Percentiles rank a stretch among this genome's conserved stretches.
Conservation (phyloP, 768 basidiomycete species). For the Rickenella mellea region DNA sequence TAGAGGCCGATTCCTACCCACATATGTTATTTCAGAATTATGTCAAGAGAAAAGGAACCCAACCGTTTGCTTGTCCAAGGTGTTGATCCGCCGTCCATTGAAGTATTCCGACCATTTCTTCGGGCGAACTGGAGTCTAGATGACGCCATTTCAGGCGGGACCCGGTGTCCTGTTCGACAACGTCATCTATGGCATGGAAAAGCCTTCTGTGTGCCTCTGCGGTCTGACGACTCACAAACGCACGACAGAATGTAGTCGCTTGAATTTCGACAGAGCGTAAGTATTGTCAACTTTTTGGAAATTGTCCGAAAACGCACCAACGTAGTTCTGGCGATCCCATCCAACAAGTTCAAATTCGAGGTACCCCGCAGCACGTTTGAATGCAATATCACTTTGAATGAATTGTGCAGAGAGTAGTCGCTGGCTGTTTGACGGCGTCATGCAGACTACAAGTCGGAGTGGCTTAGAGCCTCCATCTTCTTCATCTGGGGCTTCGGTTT, state of each 20-base stretch:
- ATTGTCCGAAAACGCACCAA: conserved; percentile 10
- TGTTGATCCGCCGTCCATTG: conserved; percentile 11
- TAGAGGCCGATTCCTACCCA: conserved; percentile 13
- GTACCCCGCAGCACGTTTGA: conserved; percentile 18
- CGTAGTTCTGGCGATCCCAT: conserved; percentile 10
- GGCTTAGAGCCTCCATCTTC: background rate
- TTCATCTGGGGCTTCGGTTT: conserved; percentile 5
- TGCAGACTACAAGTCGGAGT: conserved; percentile 17
- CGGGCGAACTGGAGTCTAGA: conserved; percentile 8
- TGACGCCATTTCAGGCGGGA: conserved; percentile 12
- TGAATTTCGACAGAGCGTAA: background rate
- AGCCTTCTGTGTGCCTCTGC: conserved; percentile 13
- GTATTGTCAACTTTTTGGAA: background rate
- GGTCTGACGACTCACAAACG: conserved; percentile 12
- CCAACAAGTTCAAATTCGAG: conserved; percentile 19
- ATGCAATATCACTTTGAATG: conserved; percentile 20
- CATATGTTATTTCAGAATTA: background rate
- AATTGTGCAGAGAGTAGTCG: conserved; percentile 11
- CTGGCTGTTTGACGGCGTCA: conserved; percentile 12
- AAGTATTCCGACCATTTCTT: conserved; percentile 9
- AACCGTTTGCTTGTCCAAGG: conserved; percentile 10
- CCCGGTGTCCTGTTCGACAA: conserved; percentile 16
- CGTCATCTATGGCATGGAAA: conserved; percentile 12
- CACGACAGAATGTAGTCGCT: conserved; percentile 15
- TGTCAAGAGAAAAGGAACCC: conserved; percentile 10